These are phyloP conservation scores for Barnettozyma wickerhamii DNA, from an alignment of 805 yeast species.

Conservation along the genomic window DNA sequence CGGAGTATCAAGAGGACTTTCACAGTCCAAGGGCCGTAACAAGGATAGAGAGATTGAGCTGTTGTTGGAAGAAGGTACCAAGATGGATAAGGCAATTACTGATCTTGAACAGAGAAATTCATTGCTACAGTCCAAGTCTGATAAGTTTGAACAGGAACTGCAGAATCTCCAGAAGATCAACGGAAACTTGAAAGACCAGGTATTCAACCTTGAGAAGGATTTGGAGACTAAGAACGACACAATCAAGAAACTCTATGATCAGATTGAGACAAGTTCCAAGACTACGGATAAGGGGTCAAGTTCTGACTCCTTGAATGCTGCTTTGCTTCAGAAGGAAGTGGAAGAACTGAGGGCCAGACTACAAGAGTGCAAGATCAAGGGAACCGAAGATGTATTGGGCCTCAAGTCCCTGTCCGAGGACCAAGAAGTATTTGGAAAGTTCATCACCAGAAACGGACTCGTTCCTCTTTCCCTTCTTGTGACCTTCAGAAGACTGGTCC, in stretches of 20 bases:
- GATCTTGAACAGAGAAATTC: constrained; percentile 30
- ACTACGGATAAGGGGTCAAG: background rate
- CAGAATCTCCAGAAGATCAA: constrained; percentile 18
- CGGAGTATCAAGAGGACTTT: constrained; percentile 21
- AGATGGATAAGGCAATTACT: constrained; percentile 43
- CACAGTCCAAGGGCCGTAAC: constrained; percentile 23
- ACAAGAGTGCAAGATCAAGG: constrained; percentile 40
- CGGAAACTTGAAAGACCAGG: constrained; percentile 16
- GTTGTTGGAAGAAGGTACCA: constrained; percentile 42
- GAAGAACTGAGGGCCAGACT: constrained; percentile 47
- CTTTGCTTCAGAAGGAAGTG: constrained; percentile 32
- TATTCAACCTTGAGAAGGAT: constrained; percentile 19
- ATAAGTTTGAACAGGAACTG: constrained; percentile 22
- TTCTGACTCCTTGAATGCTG: constrained; percentile 33
- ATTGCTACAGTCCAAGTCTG: constrained; percentile 24
- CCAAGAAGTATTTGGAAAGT: constrained; percentile 25
- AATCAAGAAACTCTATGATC: constrained; percentile 6
- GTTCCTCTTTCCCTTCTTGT: constrained; percentile 42
- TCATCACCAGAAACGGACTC: constrained; percentile 37
- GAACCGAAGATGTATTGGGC: constrained; percentile 26
- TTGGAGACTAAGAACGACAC: constrained; percentile 10
- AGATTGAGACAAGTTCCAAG: background rate
- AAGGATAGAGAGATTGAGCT: constrained; percentile 42
- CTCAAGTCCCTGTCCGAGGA: constrained; percentile 18
- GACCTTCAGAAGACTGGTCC: constrained; percentile 45